phyloP scores from a whole-genome alignment of 2,329 filamentous ascomycete genomes.

The Arthrobotrys sinensis region DNA sequence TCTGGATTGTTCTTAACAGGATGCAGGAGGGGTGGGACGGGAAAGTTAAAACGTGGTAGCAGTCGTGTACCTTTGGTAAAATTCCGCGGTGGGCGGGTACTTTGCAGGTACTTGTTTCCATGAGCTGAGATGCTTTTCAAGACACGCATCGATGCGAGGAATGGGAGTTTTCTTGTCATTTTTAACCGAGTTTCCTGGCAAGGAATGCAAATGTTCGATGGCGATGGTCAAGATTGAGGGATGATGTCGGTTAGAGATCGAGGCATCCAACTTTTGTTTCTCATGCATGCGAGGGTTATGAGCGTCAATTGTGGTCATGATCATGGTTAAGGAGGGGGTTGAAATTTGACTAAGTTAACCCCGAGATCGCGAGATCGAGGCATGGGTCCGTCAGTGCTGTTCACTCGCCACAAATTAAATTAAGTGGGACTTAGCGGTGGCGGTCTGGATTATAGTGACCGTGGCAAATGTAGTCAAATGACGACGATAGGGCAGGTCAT shows the following conservation, averaged over 20 bases:
- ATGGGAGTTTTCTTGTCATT: conserved; percentile 36
- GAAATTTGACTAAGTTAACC: conserved; percentile 48
- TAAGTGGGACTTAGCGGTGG: conserved; percentile 2
- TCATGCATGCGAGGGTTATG: conserved; percentile 11
- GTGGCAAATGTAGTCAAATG: conserved; percentile 45
- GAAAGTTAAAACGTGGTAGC: conserved; percentile 17
- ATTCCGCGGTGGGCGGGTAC: conserved; percentile 22
- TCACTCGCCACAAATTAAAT: conserved; percentile 36
- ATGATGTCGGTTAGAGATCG: conserved; percentile 21
- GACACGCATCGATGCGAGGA: conserved; percentile 28
- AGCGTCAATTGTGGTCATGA: neutral
- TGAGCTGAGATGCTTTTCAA: neutral
- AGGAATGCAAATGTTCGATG: conserved; percentile 18
- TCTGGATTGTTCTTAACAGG: conserved; percentile 32
- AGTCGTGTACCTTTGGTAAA: conserved; percentile 35
- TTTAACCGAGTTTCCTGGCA: conserved; percentile 44
- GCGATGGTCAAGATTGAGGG: conserved; percentile 1
- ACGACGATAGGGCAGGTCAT: conserved; percentile 21
- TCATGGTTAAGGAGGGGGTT: neutral
- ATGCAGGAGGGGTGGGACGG: conserved; percentile 14
- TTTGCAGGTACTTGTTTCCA: conserved; percentile 23
- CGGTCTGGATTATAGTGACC: conserved; percentile 29
- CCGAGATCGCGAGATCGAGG: conserved; percentile 35
- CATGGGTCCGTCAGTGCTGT: neutral
- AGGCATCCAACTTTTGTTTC: conserved; percentile 30